Percentiles rank a stretch among this genome's conserved stretches.
Evolutionary conservation across 2,329 filamentous ascomycete species (phyloP).

Genomic region (Xylariaceae sp.): DNA sequence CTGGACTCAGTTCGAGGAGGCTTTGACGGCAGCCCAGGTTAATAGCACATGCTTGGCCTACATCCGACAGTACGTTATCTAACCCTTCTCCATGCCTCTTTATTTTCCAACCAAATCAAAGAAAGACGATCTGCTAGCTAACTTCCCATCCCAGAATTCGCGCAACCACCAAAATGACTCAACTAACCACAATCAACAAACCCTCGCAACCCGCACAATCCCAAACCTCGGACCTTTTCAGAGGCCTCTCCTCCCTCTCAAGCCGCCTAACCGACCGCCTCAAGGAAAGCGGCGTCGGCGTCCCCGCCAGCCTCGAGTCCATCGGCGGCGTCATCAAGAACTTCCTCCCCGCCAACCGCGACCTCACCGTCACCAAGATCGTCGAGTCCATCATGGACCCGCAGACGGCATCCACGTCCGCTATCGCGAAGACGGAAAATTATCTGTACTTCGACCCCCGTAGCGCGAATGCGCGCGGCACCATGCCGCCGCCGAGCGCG

Average conservation of each 20-base stretch:
- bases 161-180: conserved; percentile 95
- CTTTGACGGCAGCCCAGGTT: conserved; percentile 69
- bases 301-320: conserved; percentile 58
- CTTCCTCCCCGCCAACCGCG: conserved; percentile 92
- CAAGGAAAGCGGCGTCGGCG: conserved; percentile 80
- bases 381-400: conserved; percentile 98
- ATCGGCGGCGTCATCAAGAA: conserved; percentile 98
- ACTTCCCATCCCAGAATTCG: conserved; percentile 62
- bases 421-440: conserved; percentile 92
- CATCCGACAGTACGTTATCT: conserved; percentile 66
- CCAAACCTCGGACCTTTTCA: conserved; percentile 75
- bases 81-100: not conserved
- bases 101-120: not conserved
- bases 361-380: conserved; percentile 95
- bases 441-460: conserved; percentile 97
- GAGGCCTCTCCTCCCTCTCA: conserved; percentile 87
- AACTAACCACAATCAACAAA: conserved; percentile 86
- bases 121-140: conserved; percentile 24
- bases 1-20: conserved; percentile 81
- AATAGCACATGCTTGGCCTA: conserved; percentile 79
- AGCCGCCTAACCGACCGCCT: conserved; percentile 90
- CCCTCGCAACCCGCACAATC: conserved; percentile 59
- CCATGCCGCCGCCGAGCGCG: conserved; percentile 74
- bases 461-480: conserved; percentile 87
- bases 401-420: conserved; percentile 79